Percentiles rank a stretch among this genome's conserved stretches.
Evolutionary conservation across 2,329 filamentous ascomycete genomes (phyloP).

Genomic region (Hypocrella siamensis): DNA sequence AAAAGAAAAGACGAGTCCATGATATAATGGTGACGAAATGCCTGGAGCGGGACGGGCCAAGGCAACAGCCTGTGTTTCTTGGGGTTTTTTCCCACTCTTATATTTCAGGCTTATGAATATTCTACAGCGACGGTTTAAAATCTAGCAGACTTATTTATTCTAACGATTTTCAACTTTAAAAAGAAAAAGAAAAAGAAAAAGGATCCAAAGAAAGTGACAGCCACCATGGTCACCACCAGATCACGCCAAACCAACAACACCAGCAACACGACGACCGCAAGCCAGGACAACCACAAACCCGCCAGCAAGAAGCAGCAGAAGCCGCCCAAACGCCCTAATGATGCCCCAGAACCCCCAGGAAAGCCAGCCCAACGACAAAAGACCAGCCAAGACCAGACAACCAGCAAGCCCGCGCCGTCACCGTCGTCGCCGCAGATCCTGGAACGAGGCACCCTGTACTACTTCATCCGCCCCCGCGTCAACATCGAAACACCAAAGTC

Average conservation of each 20-base stretch:
- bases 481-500: conserved; percentile 52
- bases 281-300: background rate
- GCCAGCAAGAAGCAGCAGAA: background rate
- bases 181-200: no score
- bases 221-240: background rate
- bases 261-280: background rate
- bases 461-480: conserved; percentile 72
- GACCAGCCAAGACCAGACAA: conserved; percentile 8
- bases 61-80: background rate
- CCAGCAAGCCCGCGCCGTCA: background rate
- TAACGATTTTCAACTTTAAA: no score
- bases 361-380: conserved; percentile 2
- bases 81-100: no score
- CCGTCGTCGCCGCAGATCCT: conserved; percentile 39
- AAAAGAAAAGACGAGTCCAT: no score
- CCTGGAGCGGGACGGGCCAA: background rate
- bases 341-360: background rate
- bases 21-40: conserved; percentile 16
- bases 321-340: background rate
- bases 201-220: conserved; percentile 20
- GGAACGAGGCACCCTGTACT: conserved; percentile 83
- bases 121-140: no score
- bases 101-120: no score
- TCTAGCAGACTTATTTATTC: no score
- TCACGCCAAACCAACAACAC: background rate